Percentiles rank a stretch among this genome's conserved stretches.
Evolutionary conservation across 441 rosid genomes (phyloP).

Genomic region (Mallotus repandus): DNA sequence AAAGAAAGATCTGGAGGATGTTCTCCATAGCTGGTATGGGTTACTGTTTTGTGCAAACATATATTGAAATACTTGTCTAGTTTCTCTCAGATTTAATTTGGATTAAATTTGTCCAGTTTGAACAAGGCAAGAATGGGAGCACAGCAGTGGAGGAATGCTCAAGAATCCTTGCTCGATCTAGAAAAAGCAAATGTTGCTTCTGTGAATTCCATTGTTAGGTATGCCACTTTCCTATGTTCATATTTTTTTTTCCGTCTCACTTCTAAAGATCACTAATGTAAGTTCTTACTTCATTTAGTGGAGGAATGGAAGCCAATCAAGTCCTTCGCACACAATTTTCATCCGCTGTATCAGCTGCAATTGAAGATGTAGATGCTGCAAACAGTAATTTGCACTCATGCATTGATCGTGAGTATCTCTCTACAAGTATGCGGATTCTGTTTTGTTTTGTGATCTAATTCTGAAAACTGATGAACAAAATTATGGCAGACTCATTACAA

Average conservation of each 20-base stretch:
- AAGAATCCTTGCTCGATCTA: conserved; percentile 74
- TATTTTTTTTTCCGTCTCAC: conserved; percentile 7
- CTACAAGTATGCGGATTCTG: not conserved
- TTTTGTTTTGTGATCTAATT: not conserved
- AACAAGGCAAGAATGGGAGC: conserved; percentile 73
- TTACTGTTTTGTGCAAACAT: not conserved
- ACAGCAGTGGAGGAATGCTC: conserved; percentile 86
- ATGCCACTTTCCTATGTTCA: conserved; percentile 18
- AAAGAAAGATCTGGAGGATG: conserved; percentile 72
- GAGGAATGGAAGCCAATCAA: conserved; percentile 80
- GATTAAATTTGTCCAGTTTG: conserved; percentile 48
- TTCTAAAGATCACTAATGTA: conserved; percentile 1
- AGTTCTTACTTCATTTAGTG: conserved; percentile 38
- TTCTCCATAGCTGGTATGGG: conserved; percentile 76
- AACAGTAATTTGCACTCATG: conserved; percentile 65
- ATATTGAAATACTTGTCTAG: not conserved
- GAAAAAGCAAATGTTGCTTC: conserved; percentile 83
- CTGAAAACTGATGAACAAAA: conserved; percentile 15
- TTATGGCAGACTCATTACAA: conserved; percentile 72
- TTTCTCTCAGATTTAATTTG: conserved; percentile 22
- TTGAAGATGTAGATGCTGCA: conserved; percentile 62
- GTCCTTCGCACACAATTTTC: conserved; percentile 58
- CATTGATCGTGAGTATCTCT: conserved; percentile 63
- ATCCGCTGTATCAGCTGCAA: conserved; percentile 71
- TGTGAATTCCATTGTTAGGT: conserved; percentile 86